Conservation (phyloP, 306 rosid genomes). For the Acacia melanoxylon region DNA sequence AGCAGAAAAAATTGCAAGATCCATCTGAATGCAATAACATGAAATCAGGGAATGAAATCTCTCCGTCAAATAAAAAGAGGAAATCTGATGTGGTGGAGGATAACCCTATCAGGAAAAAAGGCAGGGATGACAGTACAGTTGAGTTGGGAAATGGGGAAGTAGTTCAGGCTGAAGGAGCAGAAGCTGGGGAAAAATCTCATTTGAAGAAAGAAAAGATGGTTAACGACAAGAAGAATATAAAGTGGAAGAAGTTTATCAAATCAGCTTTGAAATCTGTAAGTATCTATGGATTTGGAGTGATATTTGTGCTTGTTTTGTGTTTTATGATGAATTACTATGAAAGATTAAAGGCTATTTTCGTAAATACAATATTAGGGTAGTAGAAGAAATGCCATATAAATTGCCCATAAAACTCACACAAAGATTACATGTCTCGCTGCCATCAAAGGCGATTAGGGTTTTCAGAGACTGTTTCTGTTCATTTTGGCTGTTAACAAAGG, state of each 20-base stretch:
- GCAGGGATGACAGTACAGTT: conserved; percentile 41
- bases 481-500: background rate
- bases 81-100: conserved; percentile 54
- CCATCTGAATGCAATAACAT: conserved; percentile 32
- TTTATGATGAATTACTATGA: background rate
- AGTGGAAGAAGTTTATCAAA: conserved; percentile 83
- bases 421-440: too few relatives aligned
- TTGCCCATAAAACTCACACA: background rate
- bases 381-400: background rate
- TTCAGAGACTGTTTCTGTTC: background rate
- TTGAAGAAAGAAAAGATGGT: conserved; percentile 34
- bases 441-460: background rate
- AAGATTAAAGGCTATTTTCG: background rate
- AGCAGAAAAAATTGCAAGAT: conserved; percentile 39
- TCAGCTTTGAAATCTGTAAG: conserved; percentile 77
- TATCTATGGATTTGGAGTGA: conserved; percentile 20
- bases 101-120: conserved; percentile 46
- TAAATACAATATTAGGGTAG: background rate
- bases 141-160: conserved; percentile 66
- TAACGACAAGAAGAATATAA: conserved; percentile 46
- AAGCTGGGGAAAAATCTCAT: conserved; percentile 17
- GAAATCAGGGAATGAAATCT: conserved; percentile 40
- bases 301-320: conserved; percentile 5
- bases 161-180: conserved; percentile 59
- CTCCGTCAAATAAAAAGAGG: conserved; percentile 62